A percentile compares a stretch with the other conserved stretches of the same genome.
These are phyloP conservation scores for Lipomyces sp. DNA, from an alignment of 805 yeast genomes.

Conservation along the genomic window DNA sequence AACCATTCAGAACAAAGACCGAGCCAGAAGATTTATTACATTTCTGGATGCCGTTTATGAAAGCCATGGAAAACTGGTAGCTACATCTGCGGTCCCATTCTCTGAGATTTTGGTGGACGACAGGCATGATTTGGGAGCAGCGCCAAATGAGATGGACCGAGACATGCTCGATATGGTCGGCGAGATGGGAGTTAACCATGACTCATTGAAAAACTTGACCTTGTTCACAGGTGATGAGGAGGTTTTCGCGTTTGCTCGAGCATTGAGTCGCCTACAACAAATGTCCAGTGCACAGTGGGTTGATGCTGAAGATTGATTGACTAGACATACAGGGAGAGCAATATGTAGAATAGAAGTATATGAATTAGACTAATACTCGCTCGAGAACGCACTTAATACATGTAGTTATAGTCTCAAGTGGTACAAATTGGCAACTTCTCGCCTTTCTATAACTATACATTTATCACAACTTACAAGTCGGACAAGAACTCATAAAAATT, in stretches of 20 bases:
- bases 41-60: conserved; percentile 96
- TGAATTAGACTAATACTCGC: neutral
- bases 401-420: neutral
- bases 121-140: conserved; percentile 6
- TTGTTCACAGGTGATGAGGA: conserved; percentile 89
- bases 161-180: conserved; percentile 54
- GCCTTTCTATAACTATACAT: neutral
- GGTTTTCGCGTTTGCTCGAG: conserved; percentile 94
- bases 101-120: conserved; percentile 79
- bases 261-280: conserved; percentile 85
- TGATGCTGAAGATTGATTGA: conserved; percentile 45
- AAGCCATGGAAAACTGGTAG: conserved; percentile 83
- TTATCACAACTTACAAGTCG: neutral
- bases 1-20: conserved; percentile 76
- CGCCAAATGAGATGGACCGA: conserved; percentile 60
- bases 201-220: conserved; percentile 47
- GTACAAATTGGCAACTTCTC: neutral
- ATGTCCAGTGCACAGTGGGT: conserved; percentile 96
- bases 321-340: neutral
- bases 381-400: neutral
- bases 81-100: conserved; percentile 86
- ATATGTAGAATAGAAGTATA: conserved; percentile 4
- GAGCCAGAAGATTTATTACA: conserved; percentile 88
- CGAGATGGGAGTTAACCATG: conserved; percentile 75
- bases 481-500: neutral